Conservation (phyloP, 1,284 basidiomycete genomes). For the Psilocybe mexicana region DNA sequence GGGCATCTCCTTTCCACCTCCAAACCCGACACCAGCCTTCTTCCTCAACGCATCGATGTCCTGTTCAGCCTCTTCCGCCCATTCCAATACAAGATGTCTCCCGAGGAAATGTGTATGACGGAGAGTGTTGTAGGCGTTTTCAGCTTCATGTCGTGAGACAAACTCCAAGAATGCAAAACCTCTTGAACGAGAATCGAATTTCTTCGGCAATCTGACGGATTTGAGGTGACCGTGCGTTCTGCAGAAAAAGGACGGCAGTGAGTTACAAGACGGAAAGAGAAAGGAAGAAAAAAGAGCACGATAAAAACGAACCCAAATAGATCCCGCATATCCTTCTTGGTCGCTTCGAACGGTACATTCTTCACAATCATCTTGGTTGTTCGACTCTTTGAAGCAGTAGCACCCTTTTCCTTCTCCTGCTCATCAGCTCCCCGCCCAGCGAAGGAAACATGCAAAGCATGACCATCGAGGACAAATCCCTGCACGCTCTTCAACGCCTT, state of each 20-base stretch:
- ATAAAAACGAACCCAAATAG: conserved; percentile 72
- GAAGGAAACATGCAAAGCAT: conserved; percentile 83
- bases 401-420: conserved; percentile 35
- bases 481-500: conserved; percentile 81
- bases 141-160: conserved; percentile 82
- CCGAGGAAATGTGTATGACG: conserved; percentile 95
- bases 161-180: conserved; percentile 98
- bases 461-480: conserved; percentile 86
- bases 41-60: conserved; percentile 75
- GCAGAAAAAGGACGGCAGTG: conserved; percentile 4
- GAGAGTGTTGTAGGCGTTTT: conserved; percentile 81
- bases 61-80: conserved; percentile 82
- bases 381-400: conserved; percentile 47
- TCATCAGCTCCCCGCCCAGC: conserved; percentile 84
- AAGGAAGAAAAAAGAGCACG: conserved; percentile 38
- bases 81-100: conserved; percentile 91
- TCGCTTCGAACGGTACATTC: conserved; percentile 96
- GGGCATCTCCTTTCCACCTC: conserved; percentile 65
- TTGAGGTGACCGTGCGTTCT: conserved; percentile 92
- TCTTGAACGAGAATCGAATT: conserved; percentile 82
- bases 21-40: conserved; percentile 78
- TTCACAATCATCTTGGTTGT: conserved; percentile 95
- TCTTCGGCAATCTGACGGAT: conserved; percentile 86
- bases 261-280: conserved; percentile 1
- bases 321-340: conserved; percentile 88